These are phyloP conservation scores for Physcia stellaris DNA, from an alignment of 495 filamentous ascomycete genomes.

Conservation along the genomic window DNA sequence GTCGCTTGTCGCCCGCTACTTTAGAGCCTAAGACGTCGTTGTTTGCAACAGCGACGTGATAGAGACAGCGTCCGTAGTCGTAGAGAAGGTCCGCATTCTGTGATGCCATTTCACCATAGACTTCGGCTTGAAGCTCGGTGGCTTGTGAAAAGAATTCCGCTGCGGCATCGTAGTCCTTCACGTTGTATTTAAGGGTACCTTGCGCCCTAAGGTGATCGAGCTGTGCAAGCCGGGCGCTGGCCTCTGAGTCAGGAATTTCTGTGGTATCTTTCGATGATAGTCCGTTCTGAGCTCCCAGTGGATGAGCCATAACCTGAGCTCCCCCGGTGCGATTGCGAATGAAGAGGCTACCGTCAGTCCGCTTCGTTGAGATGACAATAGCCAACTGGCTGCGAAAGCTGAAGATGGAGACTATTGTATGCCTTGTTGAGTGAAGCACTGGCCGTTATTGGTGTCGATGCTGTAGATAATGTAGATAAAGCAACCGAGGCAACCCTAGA, in stretches of 20 bases:
- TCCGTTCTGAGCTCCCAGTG: no score
- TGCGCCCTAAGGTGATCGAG: slow-evolving; percentile 36
- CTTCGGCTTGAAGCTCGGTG: slow-evolving; percentile 73
- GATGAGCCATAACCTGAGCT: no score
- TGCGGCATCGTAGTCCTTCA: slow-evolving; percentile 73
- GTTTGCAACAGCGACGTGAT: slow-evolving; percentile 83
- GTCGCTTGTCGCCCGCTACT: slow-evolving; percentile 44
- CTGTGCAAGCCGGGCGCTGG: slow-evolving; percentile 8
- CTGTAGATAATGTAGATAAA: no score
- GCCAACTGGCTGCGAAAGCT: no score
- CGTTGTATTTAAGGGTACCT: slow-evolving; percentile 58
- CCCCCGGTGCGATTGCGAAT: neutral
- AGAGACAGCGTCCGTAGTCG: slow-evolving; percentile 81
- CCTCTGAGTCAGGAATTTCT: no score
- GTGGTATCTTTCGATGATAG: no score
- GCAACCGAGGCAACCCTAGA: no score
- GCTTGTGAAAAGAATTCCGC: slow-evolving; percentile 80
- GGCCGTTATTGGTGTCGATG: no score
- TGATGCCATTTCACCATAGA: slow-evolving; percentile 82
- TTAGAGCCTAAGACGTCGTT: slow-evolving; percentile 86
- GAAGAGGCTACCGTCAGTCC: no score
- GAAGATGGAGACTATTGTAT: no score
- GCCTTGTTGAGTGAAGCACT: no score
- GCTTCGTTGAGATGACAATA: no score
- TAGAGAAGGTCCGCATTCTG: slow-evolving; percentile 89